Evolutionary conservation across 140 eudicot species (phyloP).

Genomic region (Anethum foeniculum): DNA sequence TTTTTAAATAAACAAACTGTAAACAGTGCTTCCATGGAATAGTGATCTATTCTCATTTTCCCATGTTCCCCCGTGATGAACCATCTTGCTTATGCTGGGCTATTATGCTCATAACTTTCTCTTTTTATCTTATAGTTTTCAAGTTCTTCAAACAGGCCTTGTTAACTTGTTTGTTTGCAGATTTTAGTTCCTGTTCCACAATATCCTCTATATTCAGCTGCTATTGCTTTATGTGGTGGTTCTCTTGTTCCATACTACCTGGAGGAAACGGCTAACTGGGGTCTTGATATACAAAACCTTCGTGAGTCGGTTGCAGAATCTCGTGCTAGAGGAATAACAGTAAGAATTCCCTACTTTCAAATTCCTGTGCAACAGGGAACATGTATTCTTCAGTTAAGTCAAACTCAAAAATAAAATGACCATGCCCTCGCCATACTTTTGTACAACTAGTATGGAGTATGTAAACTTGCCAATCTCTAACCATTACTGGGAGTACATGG

Average conservation of each 20-base stretch:
- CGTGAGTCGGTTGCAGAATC: conserved; percentile 85
- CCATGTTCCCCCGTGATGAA: neutral
- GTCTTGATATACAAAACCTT: conserved; percentile 77
- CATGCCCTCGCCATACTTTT: neutral
- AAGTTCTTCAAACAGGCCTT: neutral
- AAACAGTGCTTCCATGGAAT: neutral
- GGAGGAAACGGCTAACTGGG: conserved; percentile 97
- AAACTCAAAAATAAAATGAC: neutral
- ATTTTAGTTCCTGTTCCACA: conserved; percentile 97
- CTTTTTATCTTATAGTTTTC: neutral
- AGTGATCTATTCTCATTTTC: neutral
- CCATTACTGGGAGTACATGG: neutral
- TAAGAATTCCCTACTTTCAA: conserved; percentile 26
- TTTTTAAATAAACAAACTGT: neutral
- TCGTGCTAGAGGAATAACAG: conserved; percentile 74
- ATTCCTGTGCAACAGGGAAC: neutral
- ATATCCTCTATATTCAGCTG: conserved; percentile 94
- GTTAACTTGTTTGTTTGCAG: conserved; percentile 25
- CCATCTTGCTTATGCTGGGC: neutral
- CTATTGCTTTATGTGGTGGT: conserved; percentile 87
- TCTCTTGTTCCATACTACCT: conserved; percentile 92
- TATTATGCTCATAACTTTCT: too few species aligned
- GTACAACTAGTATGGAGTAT: neutral
- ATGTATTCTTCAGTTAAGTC: neutral
- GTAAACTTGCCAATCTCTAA: neutral